Percentiles rank a stretch among this genome's conserved stretches.
Evolutionary conservation across 164 flowering plant species (phyloP).

Genomic region (Litsea cubeba): DNA sequence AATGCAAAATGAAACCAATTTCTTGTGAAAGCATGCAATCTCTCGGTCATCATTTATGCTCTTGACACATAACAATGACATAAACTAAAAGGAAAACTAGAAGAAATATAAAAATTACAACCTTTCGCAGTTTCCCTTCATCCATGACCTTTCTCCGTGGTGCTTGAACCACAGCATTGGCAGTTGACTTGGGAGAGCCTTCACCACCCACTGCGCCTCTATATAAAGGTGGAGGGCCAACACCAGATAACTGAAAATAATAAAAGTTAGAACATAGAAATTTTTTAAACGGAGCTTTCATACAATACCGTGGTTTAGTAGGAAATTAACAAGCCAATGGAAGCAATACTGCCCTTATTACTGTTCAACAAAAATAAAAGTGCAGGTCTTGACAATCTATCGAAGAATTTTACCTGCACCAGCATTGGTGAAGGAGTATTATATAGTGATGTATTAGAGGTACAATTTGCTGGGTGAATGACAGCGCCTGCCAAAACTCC

Average conservation of each 20-base stretch:
- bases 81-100: constrained; percentile 1
- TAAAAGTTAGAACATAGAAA: background rate
- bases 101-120: constrained; percentile 13
- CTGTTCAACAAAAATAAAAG: background rate
- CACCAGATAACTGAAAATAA: constrained; percentile 58
- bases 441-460: constrained; percentile 51
- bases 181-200: constrained; percentile 60
- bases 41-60: background rate
- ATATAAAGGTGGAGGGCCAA: constrained; percentile 83
- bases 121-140: constrained; percentile 98
- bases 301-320: no score
- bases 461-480: constrained; percentile 47
- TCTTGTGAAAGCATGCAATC: background rate
- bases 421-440: constrained; percentile 91
- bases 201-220: constrained; percentile 64
- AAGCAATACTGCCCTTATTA: background rate
- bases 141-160: constrained; percentile 91
- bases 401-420: constrained; percentile 46
- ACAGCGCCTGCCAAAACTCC: constrained; percentile 37
- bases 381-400: background rate
- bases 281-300: background rate
- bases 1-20: background rate
- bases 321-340: background rate
- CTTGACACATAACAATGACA: background rate
- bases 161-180: constrained; percentile 69